Evolutionary conservation across 2,329 filamentous ascomycete species (phyloP).

Genomic region (Alternaria gaisen): DNA sequence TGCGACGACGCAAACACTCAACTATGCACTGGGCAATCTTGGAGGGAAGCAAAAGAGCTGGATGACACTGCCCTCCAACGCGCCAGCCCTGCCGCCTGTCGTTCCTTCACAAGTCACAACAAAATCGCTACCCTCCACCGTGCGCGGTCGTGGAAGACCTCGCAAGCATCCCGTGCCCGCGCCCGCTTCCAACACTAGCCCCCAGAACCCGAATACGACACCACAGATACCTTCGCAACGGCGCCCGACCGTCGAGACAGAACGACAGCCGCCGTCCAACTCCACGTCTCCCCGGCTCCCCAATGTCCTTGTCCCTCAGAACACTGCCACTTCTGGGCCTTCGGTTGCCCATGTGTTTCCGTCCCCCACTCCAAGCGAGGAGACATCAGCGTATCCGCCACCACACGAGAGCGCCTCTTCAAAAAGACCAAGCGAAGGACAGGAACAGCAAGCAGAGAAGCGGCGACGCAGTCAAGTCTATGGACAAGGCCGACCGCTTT

Average conservation of each 20-base stretch:
- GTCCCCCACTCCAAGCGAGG: conserved; percentile 71
- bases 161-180: conserved; percentile 12
- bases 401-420: not conserved
- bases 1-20: conserved; percentile 34
- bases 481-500: not conserved
- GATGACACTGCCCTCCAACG: conserved; percentile 30
- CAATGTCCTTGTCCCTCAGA: conserved; percentile 31
- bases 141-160: conserved; percentile 22
- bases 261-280: conserved; percentile 36
- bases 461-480: not conserved
- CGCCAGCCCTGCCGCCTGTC: not conserved
- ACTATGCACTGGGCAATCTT: conserved; percentile 41
- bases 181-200: not conserved
- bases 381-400: conserved; percentile 37
- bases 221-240: not conserved
- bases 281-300: conserved; percentile 49
- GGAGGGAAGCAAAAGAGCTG: conserved; percentile 44
- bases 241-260: conserved; percentile 12
- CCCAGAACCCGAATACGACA: not conserved
- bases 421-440: not conserved
- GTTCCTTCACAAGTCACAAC: not conserved
- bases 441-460: not conserved
- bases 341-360: conserved; percentile 58
- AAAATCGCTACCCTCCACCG: conserved; percentile 8
- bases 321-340: conserved; percentile 3